Base-by-base conservation (phyloP, 2,329 filamentous ascomycete genomes). In the Aureobasidium sp. region DNA sequence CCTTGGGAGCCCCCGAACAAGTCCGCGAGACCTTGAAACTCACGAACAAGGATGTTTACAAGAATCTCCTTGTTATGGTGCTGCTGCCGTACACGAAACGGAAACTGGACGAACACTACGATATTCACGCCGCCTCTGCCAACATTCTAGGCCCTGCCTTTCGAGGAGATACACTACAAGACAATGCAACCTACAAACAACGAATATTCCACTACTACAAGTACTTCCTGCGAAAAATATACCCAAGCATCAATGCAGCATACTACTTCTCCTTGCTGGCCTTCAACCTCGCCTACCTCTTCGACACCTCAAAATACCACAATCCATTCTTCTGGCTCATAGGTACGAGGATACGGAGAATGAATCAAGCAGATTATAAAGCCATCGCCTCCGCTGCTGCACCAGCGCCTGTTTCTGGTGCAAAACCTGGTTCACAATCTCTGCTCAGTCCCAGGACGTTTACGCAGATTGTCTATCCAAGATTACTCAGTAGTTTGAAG, bases 221-320 rank as follows among this genome's bases (percentile, higher is more conserved):
- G 74, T 97, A 93, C 92, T 98, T 98, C 76, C 81, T 99, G 73
- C 86, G 93, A 69, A 91, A 93, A 72, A 83, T 97, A 36, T 99
- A 99, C 78, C 96, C 96, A 0, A 93, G 91, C 73, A 84, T 98
- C 61, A 97, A 98, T 75, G 95, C 94, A 20, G 94, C 92, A n/a
- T 98, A 98, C 78, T 95, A 95, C 79, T 94, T 98, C 76, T 90
- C 92, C 45, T 85, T 97, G 71, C 81, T 99, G 69, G 93, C 91
- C 5, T 98, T 98, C 78, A 96, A 97, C 76, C 87, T 99, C 63
- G 93, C 93, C 23, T 99, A 99, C 78, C 87, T 99, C 25, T 98
- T 98, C 76, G 95, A 98, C 78, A 90, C 91, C 65, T 91, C 91
- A 48, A 96, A 95, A 77, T 98, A 94, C 76, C 93, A 96, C 72